Evolutionary conservation across 2,329 filamentous ascomycete species (phyloP).

Genomic region (Colletotrichum tropicale): DNA sequence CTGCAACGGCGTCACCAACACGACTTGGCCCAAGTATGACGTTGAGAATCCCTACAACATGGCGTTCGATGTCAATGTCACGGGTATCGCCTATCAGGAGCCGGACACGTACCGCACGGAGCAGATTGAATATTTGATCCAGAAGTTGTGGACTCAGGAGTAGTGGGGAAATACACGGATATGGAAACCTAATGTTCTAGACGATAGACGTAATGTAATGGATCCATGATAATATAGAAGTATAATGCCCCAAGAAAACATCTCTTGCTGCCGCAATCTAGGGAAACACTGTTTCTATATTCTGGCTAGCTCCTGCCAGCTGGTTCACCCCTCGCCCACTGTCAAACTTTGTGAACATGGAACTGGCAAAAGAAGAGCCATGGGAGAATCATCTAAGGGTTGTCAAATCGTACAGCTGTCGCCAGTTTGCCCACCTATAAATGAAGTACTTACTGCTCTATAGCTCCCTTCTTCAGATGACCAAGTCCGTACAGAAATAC

Average conservation of each 20-base stretch:
- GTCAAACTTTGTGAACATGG: background rate
- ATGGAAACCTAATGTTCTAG: background rate
- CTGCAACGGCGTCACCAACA: background rate
- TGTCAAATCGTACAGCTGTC: background rate
- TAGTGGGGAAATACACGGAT: background rate
- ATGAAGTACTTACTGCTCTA: background rate
- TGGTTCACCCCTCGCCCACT: background rate
- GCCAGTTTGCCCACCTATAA: background rate
- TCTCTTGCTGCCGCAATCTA: background rate
- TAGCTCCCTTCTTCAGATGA: background rate
- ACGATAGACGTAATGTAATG: background rate
- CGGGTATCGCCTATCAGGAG: slow-evolving; percentile 43
- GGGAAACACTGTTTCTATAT: background rate
- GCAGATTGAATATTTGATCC: slow-evolving; percentile 41
- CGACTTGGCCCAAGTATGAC: slow-evolving; percentile 49
- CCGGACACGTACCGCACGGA: slow-evolving; percentile 48
- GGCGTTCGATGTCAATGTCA: slow-evolving; percentile 53
- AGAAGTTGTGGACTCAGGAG: slow-evolving; percentile 18
- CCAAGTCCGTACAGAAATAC: background rate
- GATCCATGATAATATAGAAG: background rate
- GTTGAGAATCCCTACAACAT: slow-evolving; percentile 44
- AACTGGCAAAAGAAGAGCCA: background rate
- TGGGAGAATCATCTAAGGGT: background rate
- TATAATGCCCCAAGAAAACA: background rate
- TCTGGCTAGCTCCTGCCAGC: background rate